Percentiles rank a stretch among this genome's conserved stretches.
phyloP scores from a whole-genome alignment of 495 filamentous ascomycete genomes.

The Talaromyces nanjingensis region DNA sequence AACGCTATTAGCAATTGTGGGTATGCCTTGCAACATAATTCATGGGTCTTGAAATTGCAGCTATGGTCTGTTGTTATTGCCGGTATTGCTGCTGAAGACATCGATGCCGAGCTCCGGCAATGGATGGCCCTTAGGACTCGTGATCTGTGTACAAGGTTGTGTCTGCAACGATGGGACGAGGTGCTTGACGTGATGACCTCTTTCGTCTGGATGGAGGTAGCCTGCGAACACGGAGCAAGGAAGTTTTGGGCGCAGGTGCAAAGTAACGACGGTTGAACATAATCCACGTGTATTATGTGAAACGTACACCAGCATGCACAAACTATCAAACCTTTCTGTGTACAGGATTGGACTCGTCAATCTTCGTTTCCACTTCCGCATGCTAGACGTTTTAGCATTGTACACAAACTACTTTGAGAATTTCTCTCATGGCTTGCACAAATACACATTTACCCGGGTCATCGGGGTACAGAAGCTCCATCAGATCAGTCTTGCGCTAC shows the following conservation, averaged over 20 bases:
- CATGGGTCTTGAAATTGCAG: constrained; percentile 3
- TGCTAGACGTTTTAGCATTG: too few relatives aligned
- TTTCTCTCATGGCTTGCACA: neutral
- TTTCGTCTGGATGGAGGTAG: constrained; percentile 8
- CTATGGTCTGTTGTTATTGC: constrained; percentile 1
- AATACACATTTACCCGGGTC: neutral
- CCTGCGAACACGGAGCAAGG: constrained; percentile 2
- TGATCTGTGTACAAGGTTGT: neutral
- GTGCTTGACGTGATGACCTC: neutral
- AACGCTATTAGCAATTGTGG: neutral
- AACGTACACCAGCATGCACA: neutral
- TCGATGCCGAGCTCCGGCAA: neutral
- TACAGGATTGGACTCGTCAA: neutral
- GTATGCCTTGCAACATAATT: neutral
- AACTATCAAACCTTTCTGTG: neutral
- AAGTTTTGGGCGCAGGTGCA: constrained; percentile 6
- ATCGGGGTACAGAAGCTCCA: neutral
- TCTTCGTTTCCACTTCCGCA: neutral
- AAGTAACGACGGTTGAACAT: neutral
- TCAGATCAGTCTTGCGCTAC: neutral
- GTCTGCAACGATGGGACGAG: neutral
- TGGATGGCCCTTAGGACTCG: constrained; percentile 4
- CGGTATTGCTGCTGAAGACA: constrained; percentile 8
- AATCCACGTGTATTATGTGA: neutral
- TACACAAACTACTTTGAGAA: neutral